Evolutionary conservation across 2,329 filamentous ascomycete species (phyloP), one percentile per base, ranked within the genome.

Genomic region (Pseudopithomyces chartarum): DNA sequence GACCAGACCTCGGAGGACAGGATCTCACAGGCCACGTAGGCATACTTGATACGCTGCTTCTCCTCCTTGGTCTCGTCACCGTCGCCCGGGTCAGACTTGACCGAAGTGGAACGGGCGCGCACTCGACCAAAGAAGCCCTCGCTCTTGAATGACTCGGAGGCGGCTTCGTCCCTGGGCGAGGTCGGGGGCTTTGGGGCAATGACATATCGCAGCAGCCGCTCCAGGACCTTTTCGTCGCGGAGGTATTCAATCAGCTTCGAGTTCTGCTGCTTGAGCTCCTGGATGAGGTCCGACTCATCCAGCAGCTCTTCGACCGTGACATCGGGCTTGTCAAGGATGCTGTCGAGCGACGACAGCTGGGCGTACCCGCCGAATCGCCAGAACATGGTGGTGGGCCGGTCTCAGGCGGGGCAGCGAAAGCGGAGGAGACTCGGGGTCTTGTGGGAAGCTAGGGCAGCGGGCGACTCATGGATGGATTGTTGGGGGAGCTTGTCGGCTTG

Each of bases 281-380:
- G 92, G 67, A 98, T 95, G 69, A 98, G 81, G 75, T 99, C 95
- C 72, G 90, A 90, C 83, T 99, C 95, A 76, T 98, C 93, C 61
- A 99, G 87, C 58, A 99, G 84, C 75, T 98, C 94, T 79, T 99
- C 95, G 64, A 98, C 89, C 51, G 91, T 92, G 75, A 97, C 93
- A 79, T 97, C 91, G 68, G 86, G 88, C 79, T 97, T 97, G 76
- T 99, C 95, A 76, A 99, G 92, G 73, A 99, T 91, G 67, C 89
- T 92, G 79, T 98, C 95, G 79, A 99, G 92, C 74, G 93, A 90
- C 71, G 94, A 97, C 80, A 97, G 90, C 84, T 92, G 96, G 84
- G 93, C 91, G 85, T 98, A 98, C 74, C 92, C 92, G 85, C 95
- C 94, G 85, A 98, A 99, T 81, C 94, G 90, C 95, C 95, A 99